Percentiles rank a stretch among this genome's conserved stretches.
Evolutionary conservation across 2,329 filamentous ascomycete species (phyloP).

Genomic region (Aspergillus alliaceus): DNA sequence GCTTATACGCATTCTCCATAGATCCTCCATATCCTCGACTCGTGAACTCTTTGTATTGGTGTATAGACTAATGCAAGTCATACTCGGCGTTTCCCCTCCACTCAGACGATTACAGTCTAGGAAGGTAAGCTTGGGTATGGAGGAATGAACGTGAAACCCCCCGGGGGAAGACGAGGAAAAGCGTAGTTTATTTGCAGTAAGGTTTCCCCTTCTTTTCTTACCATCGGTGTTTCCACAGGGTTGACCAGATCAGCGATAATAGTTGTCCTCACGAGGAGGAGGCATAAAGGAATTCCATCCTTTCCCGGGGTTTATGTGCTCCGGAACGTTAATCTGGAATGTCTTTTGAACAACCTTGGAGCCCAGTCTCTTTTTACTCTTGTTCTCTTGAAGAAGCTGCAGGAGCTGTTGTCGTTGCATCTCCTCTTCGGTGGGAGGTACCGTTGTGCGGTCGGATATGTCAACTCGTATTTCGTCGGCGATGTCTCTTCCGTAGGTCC

Average conservation of each 20-base stretch:
- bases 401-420: conserved; percentile 41
- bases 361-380: conserved; percentile 19
- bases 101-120: background rate
- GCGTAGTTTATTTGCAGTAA: background rate
- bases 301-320: conserved; percentile 17
- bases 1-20: background rate
- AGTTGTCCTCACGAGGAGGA: conserved; percentile 4
- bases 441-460: conserved; percentile 10
- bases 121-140: background rate
- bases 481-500: conserved; percentile 23
- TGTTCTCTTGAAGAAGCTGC: conserved; percentile 33
- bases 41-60: too few species aligned
- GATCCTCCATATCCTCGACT: background rate
- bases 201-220: background rate
- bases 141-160: background rate
- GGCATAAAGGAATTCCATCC: conserved; percentile 23
- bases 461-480: conserved; percentile 8
- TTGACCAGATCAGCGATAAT: background rate
- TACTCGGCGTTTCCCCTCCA: background rate
- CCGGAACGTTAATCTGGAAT: conserved; percentile 28
- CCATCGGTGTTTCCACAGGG: too few species aligned
- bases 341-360: conserved; percentile 24
- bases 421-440: conserved; percentile 37
- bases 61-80: background rate
- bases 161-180: background rate